phyloP scores from a whole-genome alignment of 805 yeast genomes.

The Kodamaea neixiangensis region DNA sequence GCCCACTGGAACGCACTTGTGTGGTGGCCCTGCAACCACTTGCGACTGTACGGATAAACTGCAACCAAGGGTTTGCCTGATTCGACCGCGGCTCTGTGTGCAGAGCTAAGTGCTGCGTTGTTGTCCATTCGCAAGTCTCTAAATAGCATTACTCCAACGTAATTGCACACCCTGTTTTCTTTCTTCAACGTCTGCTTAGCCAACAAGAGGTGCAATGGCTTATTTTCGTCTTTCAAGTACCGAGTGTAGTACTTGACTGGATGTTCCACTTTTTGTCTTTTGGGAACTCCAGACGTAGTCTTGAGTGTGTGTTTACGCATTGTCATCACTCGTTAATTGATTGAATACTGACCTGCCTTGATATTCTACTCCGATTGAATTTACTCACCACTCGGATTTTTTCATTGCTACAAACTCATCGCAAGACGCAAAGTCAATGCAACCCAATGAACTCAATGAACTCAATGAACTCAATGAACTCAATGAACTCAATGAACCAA shows the following conservation, averaged over 20 bases:
- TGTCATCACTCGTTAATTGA: no score
- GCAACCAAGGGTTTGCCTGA: constrained; percentile 37
- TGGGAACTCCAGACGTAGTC: background rate
- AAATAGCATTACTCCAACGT: constrained; percentile 36
- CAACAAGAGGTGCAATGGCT: constrained; percentile 27
- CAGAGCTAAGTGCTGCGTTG: constrained; percentile 42
- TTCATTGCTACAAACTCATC: no score
- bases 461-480: no score
- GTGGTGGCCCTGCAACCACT: constrained; percentile 43
- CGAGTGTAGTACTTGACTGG: constrained; percentile 16
- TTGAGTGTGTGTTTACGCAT: background rate
- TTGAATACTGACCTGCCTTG: no score
- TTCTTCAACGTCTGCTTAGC: background rate
- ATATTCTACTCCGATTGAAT: no score
- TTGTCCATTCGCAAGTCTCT: constrained; percentile 49
- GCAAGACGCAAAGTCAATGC: no score
- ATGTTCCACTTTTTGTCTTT: background rate
- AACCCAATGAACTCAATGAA: no score
- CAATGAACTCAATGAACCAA: background rate
- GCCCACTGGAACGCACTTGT: constrained; percentile 45
- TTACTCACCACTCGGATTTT: no score
- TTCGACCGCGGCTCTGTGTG: constrained; percentile 32
- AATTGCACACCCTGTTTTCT: constrained; percentile 12
- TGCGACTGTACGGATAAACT: constrained; percentile 42
- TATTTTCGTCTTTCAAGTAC: constrained; percentile 31